Evolutionary conservation across 2,329 filamentous ascomycete species (phyloP).

Genomic region (Emergomyces orientalis): DNA sequence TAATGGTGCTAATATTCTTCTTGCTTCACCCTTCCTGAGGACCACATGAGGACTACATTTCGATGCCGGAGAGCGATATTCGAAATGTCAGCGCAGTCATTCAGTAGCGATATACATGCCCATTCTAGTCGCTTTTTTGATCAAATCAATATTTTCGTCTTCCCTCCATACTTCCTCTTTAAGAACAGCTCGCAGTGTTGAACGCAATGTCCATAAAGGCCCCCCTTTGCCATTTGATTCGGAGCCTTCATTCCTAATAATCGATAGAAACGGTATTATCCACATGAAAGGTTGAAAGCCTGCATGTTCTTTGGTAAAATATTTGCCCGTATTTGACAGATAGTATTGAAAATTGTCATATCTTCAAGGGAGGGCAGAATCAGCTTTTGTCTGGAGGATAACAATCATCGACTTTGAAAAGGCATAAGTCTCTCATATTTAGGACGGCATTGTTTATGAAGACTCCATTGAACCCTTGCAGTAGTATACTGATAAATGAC

Average conservation of each 20-base stretch:
- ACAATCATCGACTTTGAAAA: not conserved
- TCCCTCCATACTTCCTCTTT: not conserved
- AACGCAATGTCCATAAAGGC: not conserved
- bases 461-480: not conserved
- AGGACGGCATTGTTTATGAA: not conserved
- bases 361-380: not conserved
- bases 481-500: not conserved
- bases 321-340: not conserved
- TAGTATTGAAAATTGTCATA: not conserved
- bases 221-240: not conserved
- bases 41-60: no score
- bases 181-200: not conserved
- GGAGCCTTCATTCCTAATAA: not conserved
- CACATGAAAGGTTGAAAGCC: no score
- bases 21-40: no score
- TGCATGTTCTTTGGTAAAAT: no score
- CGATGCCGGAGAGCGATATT: no score
- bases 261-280: not conserved
- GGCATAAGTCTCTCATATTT: not conserved
- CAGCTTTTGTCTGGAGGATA: not conserved
- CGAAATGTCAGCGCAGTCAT: no score
- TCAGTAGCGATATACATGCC: no score
- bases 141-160: not conserved
- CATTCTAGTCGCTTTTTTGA: no score
- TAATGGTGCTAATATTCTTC: not conserved